A percentile compares a stretch with the other conserved stretches of the same genome.
phyloP scores from a whole-genome alignment of 2,329 filamentous ascomycete species.

The Huntiella abstrusa region DNA sequence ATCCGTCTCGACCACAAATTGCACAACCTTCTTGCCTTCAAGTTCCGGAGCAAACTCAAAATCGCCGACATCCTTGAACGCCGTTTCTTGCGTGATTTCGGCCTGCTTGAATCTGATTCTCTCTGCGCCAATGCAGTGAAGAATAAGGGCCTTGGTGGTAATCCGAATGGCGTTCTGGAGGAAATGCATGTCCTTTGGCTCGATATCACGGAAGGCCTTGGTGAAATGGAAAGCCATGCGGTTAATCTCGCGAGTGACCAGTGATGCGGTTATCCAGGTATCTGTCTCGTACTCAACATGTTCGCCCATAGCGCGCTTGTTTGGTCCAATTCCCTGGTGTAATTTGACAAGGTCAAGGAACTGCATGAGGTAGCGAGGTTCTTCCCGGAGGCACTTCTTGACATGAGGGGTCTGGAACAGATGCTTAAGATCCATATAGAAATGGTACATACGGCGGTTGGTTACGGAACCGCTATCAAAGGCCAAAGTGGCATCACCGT shows the following conservation, averaged over 20 bases:
- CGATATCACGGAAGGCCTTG: conserved; percentile 59
- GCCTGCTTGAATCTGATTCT: conserved; percentile 65
- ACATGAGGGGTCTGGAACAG: conserved; percentile 78
- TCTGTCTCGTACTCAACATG: conserved; percentile 98
- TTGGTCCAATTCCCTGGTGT: conserved; percentile 92
- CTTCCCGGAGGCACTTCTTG: conserved; percentile 62
- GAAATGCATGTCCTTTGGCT: conserved; percentile 42
- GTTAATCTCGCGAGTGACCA: conserved; percentile 91
- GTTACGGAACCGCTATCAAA: conserved; percentile 92
- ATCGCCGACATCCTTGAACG: conserved; percentile 58
- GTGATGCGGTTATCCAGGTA: conserved; percentile 88
- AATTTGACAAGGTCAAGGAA: conserved; percentile 92
- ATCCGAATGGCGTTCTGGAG: conserved; percentile 55
- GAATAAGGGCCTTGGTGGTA: conserved; percentile 64
- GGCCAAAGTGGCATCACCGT: conserved; percentile 66
- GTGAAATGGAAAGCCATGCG: conserved; percentile 74
- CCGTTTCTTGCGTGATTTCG: conserved; percentile 72
- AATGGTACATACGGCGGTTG: conserved; percentile 91
- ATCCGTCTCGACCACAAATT: conserved; percentile 74
- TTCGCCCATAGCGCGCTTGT: conserved; percentile 73
- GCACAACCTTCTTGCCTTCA: conserved; percentile 50
- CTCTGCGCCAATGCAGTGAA: conserved; percentile 81
- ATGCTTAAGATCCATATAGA: conserved; percentile 87
- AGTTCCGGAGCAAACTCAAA: conserved; percentile 58
- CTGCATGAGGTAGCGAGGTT: conserved; percentile 77